A percentile compares a stretch with the other conserved stretches of the same genome.
Evolutionary conservation across 257 asterid species (phyloP).

Genomic region (Perilla frutescens): DNA sequence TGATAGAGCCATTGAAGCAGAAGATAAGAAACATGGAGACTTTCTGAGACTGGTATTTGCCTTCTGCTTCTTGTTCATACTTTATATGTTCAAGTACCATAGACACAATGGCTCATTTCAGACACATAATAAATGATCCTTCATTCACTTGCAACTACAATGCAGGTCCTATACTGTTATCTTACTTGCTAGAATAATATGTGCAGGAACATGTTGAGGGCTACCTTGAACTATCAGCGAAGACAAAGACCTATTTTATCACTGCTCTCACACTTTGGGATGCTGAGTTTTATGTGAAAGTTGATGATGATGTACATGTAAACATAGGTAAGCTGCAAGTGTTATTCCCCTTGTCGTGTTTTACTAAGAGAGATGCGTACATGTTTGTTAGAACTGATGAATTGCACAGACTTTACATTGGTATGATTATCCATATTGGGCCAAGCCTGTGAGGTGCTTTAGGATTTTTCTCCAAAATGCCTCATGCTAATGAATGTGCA

Average conservation of each 20-base stretch:
- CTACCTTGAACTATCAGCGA: slow-evolving; percentile 91
- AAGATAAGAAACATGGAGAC: slow-evolving; percentile 84
- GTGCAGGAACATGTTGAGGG: slow-evolving; percentile 91
- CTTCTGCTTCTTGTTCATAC: not conserved
- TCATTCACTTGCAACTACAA: not conserved
- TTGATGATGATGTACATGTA: slow-evolving; percentile 93
- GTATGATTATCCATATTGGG: not conserved
- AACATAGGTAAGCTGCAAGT: slow-evolving; percentile 63
- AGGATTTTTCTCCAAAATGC: not conserved
- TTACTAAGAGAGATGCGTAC: slow-evolving; percentile 16
- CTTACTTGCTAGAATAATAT: slow-evolving; percentile 26
- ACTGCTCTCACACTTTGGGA: slow-evolving; percentile 86
- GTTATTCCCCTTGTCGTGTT: not conserved
- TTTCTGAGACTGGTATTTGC: slow-evolving; percentile 77
- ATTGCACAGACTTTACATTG: not conserved
- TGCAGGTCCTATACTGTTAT: not conserved
- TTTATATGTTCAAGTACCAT: slow-evolving; percentile 18
- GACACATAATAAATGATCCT: not conserved
- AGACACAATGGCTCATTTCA: slow-evolving; percentile 5
- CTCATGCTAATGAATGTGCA: not conserved
- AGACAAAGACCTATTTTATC: slow-evolving; percentile 77
- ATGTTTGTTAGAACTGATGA: slow-evolving; percentile 15
- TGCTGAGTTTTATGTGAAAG: slow-evolving; percentile 93
- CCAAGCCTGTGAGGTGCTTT: not conserved
- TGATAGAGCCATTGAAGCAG: slow-evolving; percentile 91